Percentiles rank a stretch among this genome's conserved stretches.
Evolutionary conservation across 2,329 filamentous ascomycete genomes (phyloP).

Genomic region (Apiospora marii): DNA sequence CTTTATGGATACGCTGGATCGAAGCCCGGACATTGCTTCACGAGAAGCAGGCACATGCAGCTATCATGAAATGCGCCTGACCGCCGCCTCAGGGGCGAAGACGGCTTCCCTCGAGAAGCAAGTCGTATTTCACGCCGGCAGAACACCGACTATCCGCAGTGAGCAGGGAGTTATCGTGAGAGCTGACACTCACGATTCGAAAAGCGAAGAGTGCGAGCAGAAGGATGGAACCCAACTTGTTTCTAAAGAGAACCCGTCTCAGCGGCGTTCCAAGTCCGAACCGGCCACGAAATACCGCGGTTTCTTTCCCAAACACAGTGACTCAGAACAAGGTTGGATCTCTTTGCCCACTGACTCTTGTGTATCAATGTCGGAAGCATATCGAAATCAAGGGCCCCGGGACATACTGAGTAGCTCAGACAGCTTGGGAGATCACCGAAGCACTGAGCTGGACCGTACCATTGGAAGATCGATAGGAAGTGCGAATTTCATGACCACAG

Average conservation of each 20-base stretch:
- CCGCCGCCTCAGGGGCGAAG: slow-evolving; percentile 36
- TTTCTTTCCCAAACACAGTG: neutral
- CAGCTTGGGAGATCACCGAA: neutral
- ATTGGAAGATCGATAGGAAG: neutral
- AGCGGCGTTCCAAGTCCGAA: slow-evolving; percentile 8
- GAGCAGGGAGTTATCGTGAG: slow-evolving; percentile 43
- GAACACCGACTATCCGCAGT: slow-evolving; percentile 41
- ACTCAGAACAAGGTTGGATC: neutral
- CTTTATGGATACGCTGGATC: slow-evolving; percentile 42
- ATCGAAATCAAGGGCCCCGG: neutral
- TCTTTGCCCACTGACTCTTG: neutral
- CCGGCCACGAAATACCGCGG: neutral
- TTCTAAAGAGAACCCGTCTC: slow-evolving; percentile 29
- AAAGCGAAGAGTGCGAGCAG: neutral
- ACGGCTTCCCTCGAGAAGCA: slow-evolving; percentile 37
- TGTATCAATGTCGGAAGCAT: neutral
- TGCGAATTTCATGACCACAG: neutral
- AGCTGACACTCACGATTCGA: slow-evolving; percentile 28
- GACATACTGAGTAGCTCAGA: neutral
- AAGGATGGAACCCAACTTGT: neutral
- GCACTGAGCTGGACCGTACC: neutral
- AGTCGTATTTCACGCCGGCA: slow-evolving; percentile 38
- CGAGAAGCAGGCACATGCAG: slow-evolving; percentile 36
- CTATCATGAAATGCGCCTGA: slow-evolving; percentile 35
- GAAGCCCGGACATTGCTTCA: slow-evolving; percentile 39